phyloP scores from a whole-genome alignment of 2,329 filamentous ascomycete genomes.

The Capronia epimyces region DNA sequence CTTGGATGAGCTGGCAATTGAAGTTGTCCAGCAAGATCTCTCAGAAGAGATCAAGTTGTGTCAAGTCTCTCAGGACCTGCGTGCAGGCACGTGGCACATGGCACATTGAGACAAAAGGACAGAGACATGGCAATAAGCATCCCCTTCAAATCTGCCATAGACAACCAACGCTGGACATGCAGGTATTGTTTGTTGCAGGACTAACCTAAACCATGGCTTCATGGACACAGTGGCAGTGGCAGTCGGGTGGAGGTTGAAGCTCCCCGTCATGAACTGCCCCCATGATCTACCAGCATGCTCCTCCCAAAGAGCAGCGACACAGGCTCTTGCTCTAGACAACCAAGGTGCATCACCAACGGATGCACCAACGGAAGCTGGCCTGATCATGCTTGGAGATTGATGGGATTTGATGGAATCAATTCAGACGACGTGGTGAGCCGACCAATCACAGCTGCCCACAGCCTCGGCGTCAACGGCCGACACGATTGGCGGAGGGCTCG shows the following conservation, averaged over 20 bases:
- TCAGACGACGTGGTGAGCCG: not conserved
- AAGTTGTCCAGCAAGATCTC: conserved; percentile 43
- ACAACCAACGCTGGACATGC: too few species aligned
- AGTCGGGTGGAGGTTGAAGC: too few species aligned
- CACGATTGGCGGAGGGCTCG: conserved; percentile 6
- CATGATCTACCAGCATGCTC: too few species aligned
- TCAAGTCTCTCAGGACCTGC: too few species aligned
- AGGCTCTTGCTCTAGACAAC: not conserved
- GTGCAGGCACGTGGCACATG: too few species aligned
- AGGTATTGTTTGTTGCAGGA: too few species aligned
- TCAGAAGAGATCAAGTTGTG: conserved; percentile 10
- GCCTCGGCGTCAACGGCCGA: not conserved
- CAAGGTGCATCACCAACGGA: not conserved
- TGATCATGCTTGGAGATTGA: not conserved
- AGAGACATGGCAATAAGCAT: too few species aligned
- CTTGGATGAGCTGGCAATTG: conserved; percentile 50
- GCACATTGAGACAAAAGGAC: too few species aligned
- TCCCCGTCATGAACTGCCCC: too few species aligned
- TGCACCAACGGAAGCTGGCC: too few species aligned
- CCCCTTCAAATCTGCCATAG: not conserved
- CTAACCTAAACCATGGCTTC: conserved; percentile 13
- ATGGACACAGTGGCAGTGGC: not conserved
- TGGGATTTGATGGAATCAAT: not conserved
- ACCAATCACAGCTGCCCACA: not conserved
- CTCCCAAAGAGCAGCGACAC: not conserved